Conservation (phyloP, 2,329 filamentous ascomycete species). For the Hymenoscyphus salicellus region DNA sequence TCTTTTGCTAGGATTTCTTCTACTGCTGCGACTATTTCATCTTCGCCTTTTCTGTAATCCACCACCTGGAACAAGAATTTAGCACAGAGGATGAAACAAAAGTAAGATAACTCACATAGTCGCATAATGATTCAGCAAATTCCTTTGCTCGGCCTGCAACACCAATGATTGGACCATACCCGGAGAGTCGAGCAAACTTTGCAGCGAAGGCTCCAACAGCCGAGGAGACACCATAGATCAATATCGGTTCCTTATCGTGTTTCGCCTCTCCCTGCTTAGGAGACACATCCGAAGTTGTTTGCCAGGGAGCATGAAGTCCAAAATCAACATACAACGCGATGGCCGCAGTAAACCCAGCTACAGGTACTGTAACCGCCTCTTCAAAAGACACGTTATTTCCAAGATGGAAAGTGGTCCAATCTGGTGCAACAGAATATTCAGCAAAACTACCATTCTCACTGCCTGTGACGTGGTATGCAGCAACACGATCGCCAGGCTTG, state of each 20-base stretch:
- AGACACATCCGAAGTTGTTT: conserved; percentile 19
- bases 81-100: no score
- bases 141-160: conserved; percentile 49
- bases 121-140: conserved; percentile 45
- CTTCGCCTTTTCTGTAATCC: no score
- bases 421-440: conserved; percentile 57
- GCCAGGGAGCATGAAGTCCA: conserved; percentile 41
- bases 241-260: no score
- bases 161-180: conserved; percentile 57
- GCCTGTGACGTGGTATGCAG: conserved; percentile 51
- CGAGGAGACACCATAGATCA: no score
- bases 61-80: no score
- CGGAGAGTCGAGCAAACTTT: conserved; percentile 45
- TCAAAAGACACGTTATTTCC: conserved; percentile 33
- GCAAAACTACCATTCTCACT: conserved; percentile 53
- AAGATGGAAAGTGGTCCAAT: conserved; percentile 51
- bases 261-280: neutral
- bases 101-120: no score
- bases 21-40: no score
- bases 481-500: conserved; percentile 46
- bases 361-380: conserved; percentile 42
- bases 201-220: conserved; percentile 50
- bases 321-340: conserved; percentile 40
- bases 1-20: no score
- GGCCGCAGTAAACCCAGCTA: conserved; percentile 45